Percentiles rank a stretch among this genome's conserved stretches.
These are phyloP conservation scores for Cucumis hystrix DNA, from an alignment of 306 rosid species.

Conservation along the genomic window DNA sequence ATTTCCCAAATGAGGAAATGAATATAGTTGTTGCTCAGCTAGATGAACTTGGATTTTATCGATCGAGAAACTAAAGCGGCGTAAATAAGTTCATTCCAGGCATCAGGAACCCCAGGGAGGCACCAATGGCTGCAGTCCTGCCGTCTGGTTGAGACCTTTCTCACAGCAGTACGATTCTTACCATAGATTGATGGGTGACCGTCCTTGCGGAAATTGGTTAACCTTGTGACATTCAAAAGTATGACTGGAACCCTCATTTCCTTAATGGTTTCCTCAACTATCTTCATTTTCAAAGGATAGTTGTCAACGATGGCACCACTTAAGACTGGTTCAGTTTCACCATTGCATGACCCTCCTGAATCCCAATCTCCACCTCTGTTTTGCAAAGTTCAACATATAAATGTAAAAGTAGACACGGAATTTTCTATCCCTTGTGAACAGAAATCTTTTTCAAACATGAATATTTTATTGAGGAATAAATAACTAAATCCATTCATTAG, in stretches of 20 bases:
- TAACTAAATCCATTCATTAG: neutral
- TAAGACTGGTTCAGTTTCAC: constrained; percentile 64
- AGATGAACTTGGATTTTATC: constrained; percentile 10
- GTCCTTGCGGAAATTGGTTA: constrained; percentile 90
- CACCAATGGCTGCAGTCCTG: constrained; percentile 98
- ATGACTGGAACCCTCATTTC: constrained; percentile 58
- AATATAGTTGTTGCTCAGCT: neutral
- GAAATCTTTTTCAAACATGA: neutral
- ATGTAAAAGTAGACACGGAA: neutral
- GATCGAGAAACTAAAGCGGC: constrained; percentile 44
- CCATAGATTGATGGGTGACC: constrained; percentile 82
- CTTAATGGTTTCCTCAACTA: constrained; percentile 59
- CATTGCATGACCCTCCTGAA: constrained; percentile 93
- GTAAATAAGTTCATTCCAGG: constrained; percentile 86
- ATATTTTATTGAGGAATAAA: neutral
- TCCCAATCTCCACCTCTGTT: constrained; percentile 97
- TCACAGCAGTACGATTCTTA: constrained; percentile 17
- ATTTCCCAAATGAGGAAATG: neutral
- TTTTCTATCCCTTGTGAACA: neutral
- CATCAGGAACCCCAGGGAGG: constrained; percentile 93
- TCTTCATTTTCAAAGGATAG: constrained; percentile 91
- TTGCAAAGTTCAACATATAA: constrained; percentile 6
- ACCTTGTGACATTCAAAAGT: constrained; percentile 69
- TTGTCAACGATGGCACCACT: constrained; percentile 52
- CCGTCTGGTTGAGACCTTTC: constrained; percentile 43